A percentile compares a stretch with the other conserved stretches of the same genome.
These are phyloP conservation scores for Crithidia mellificae DNA, from an alignment of 208 protist genomes.

Conservation along the genomic window DNA sequence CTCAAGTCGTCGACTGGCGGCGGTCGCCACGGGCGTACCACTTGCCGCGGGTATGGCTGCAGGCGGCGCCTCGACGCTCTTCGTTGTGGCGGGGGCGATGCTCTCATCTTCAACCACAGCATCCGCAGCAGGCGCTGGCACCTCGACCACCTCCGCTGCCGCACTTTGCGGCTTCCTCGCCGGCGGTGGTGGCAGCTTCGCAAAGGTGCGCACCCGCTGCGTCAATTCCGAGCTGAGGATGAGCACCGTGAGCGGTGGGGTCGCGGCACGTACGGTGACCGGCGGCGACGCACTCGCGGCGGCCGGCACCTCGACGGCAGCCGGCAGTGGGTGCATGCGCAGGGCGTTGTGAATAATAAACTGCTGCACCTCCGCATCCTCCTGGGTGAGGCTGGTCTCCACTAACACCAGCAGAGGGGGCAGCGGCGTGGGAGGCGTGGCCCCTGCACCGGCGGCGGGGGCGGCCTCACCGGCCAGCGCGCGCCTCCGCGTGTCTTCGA, in stretches of 20 bases:
- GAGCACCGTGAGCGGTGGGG: slow-evolving; percentile 25
- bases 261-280: neutral
- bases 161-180: neutral
- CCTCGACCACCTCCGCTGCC: neutral
- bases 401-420: slow-evolving; percentile 32
- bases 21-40: no score
- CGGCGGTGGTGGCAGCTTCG: slow-evolving; percentile 13
- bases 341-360: slow-evolving; percentile 33
- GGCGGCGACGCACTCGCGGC: neutral
- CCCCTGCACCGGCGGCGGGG: neutral
- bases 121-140: neutral
- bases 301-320: slow-evolving; percentile 11
- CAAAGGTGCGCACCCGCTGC: slow-evolving; percentile 18
- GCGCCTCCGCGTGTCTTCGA: slow-evolving; percentile 14
- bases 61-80: no score
- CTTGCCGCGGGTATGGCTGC: no score
- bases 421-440: neutral
- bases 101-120: neutral
- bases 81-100: no score
- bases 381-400: slow-evolving; percentile 23
- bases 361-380: slow-evolving; percentile 37
- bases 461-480: neutral
- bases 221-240: slow-evolving; percentile 23
- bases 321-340: slow-evolving; percentile 30
- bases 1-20: no score